A percentile compares a stretch with the other conserved stretches of the same genome.
Evolutionary conservation across 2,329 filamentous ascomycete genomes (phyloP).

Genomic region (Anisogramma anomala): DNA sequence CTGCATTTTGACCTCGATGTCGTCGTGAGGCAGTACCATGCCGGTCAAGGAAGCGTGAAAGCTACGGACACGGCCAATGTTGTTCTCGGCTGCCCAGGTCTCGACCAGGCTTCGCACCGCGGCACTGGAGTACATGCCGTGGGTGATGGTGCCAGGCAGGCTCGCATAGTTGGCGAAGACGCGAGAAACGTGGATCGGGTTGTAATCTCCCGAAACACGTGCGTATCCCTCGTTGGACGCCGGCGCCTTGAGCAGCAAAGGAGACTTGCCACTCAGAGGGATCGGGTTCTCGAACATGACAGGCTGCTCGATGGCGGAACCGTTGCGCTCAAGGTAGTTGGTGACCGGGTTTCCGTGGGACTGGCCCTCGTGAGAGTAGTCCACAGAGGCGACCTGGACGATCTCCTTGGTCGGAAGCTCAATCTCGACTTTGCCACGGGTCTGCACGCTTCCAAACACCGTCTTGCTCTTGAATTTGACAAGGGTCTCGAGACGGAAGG

Average conservation of each 20-base stretch:
- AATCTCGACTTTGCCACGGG: slow-evolving; percentile 79
- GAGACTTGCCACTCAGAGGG: slow-evolving; percentile 82
- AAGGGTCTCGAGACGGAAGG: slow-evolving; percentile 88
- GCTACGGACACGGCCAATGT: slow-evolving; percentile 90
- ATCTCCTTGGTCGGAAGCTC: slow-evolving; percentile 95
- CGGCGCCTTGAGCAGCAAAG: slow-evolving; percentile 78
- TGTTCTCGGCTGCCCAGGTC: slow-evolving; percentile 98
- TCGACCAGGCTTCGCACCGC: slow-evolving; percentile 92
- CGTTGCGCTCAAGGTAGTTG: slow-evolving; percentile 88
- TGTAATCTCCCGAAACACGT: slow-evolving; percentile 94
- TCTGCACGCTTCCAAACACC: slow-evolving; percentile 84
- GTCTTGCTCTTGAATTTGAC: slow-evolving; percentile 91
- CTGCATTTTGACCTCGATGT: slow-evolving; percentile 87
- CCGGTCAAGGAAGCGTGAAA: slow-evolving; percentile 96
- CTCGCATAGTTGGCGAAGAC: slow-evolving; percentile 95
- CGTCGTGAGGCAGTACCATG: slow-evolving; percentile 96
- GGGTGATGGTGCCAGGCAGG: slow-evolving; percentile 91
- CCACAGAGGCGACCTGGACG: slow-evolving; percentile 92
- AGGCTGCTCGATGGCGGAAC: slow-evolving; percentile 86
- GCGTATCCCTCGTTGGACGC: slow-evolving; percentile 97
- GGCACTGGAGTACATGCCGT: slow-evolving; percentile 98
- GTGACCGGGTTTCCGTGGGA: slow-evolving; percentile 95
- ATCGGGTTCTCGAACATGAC: slow-evolving; percentile 97
- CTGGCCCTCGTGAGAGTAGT: slow-evolving; percentile 71
- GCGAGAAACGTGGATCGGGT: slow-evolving; percentile 95